Conservation (phyloP, 2,329 filamentous ascomycete genomes). For the Colletotrichum sojae region DNA sequence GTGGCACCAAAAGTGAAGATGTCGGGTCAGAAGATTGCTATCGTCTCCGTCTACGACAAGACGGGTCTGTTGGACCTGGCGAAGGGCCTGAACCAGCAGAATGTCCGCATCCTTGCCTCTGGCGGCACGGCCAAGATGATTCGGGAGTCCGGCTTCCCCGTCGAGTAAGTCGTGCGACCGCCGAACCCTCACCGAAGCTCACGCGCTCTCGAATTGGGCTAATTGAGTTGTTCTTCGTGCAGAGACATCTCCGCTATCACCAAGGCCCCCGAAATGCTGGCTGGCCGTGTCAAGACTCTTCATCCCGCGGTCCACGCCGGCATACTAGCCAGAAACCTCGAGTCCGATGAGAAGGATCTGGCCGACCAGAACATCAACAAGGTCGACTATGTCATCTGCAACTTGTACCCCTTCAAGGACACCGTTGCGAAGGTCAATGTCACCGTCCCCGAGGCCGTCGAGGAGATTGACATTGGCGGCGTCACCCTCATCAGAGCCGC, state of each 20-base stretch:
- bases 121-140: conserved; percentile 98
- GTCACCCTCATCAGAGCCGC: conserved; percentile 96
- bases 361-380: conserved; percentile 95
- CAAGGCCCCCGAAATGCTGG: conserved; percentile 96
- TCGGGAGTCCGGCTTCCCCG: conserved; percentile 93
- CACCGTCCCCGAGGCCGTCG: conserved; percentile 94
- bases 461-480: conserved; percentile 98
- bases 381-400: conserved; percentile 97
- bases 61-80: conserved; percentile 93
- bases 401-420: conserved; percentile 99
- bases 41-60: conserved; percentile 99
- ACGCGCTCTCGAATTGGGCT: not conserved
- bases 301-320: conserved; percentile 93
- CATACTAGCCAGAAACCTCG: conserved; percentile 94
- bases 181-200: not conserved
- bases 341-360: conserved; percentile 96
- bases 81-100: conserved; percentile 89
- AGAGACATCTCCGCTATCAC: conserved; percentile 99
- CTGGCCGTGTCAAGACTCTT: conserved; percentile 88
- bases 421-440: conserved; percentile 98
- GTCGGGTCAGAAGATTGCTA: conserved; percentile 76
- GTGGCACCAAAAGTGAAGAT: conserved; percentile 38
- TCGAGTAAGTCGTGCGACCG: conserved; percentile 78
- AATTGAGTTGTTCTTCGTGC: conserved; percentile 13
- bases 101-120: conserved; percentile 93